Evolutionary conservation across 2,329 filamentous ascomycete genomes (phyloP).

Genomic region (Aspergillus eucalypticola): DNA sequence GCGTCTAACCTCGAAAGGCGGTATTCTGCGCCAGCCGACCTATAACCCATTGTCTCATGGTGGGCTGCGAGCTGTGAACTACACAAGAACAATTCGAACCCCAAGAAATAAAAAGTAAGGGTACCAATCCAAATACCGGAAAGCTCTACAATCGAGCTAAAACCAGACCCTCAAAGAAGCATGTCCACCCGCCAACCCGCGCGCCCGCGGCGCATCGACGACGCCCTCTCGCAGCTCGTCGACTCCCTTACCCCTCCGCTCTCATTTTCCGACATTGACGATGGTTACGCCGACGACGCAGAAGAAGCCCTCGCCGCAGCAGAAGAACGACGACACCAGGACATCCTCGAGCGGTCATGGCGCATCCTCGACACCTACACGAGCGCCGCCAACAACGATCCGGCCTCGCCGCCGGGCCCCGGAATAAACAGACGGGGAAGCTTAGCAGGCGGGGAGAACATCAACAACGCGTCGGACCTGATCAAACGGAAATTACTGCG

Average conservation of each 20-base stretch:
- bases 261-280: slow-evolving; percentile 30
- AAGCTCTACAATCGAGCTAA: not conserved
- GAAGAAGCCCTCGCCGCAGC: slow-evolving; percentile 38
- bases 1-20: not conserved
- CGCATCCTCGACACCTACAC: slow-evolving; percentile 37
- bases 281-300: slow-evolving; percentile 34
- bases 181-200: slow-evolving; percentile 36
- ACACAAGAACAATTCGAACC: not conserved
- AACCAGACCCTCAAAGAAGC: not conserved
- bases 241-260: slow-evolving; percentile 43
- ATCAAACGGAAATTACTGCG: slow-evolving; percentile 87
- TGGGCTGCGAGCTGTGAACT: not conserved
- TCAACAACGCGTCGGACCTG: slow-evolving; percentile 88
- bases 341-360: slow-evolving; percentile 41
- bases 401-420: slow-evolving; percentile 25
- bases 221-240: slow-evolving; percentile 46
- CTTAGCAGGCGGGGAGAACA: slow-evolving; percentile 46
- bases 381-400: slow-evolving; percentile 25
- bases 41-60: not conserved
- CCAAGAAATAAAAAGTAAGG: too few species aligned
- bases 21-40: not conserved
- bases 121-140: too few species aligned
- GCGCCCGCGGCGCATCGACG: slow-evolving; percentile 45
- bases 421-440: slow-evolving; percentile 32
- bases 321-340: slow-evolving; percentile 40